Conservation (phyloP, 1,284 basidiomycete species). For the Pascua sp. region DNA sequence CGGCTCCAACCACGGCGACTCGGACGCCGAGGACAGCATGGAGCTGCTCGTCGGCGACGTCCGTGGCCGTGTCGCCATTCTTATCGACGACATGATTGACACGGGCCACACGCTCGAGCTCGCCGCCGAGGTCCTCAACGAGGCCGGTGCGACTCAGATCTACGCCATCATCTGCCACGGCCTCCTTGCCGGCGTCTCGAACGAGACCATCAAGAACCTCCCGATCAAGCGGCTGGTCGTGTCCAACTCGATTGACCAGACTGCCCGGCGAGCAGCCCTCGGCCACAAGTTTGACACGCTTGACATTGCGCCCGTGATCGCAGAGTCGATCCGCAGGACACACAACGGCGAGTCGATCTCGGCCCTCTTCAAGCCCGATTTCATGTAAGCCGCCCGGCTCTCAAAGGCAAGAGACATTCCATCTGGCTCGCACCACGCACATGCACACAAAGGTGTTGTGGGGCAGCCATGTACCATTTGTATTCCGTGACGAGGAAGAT, state of each 20-base stretch:
- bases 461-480: slow-evolving; percentile 10
- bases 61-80: slow-evolving; percentile 84
- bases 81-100: slow-evolving; percentile 98
- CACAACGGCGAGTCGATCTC: slow-evolving; percentile 71
- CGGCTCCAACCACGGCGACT: slow-evolving; percentile 30
- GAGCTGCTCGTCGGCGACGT: slow-evolving; percentile 98
- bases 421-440: too few relatives aligned
- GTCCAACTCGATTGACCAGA: slow-evolving; percentile 74
- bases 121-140: slow-evolving; percentile 77
- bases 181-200: slow-evolving; percentile 77
- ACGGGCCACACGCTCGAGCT: slow-evolving; percentile 83
- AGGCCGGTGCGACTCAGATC: slow-evolving; percentile 82
- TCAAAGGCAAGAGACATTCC: too few relatives aligned
- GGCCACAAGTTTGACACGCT: slow-evolving; percentile 57
- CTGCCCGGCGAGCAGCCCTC: slow-evolving; percentile 51
- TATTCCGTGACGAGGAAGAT: slow-evolving; percentile 2
- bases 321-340: slow-evolving; percentile 92
- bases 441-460: too few relatives aligned
- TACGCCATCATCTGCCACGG: slow-evolving; percentile 92
- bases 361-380: slow-evolving; percentile 42
- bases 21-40: slow-evolving; percentile 61
- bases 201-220: slow-evolving; percentile 69
- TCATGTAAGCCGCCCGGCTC: slow-evolving; percentile 11
- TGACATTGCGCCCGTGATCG: slow-evolving; percentile 85
- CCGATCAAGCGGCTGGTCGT: slow-evolving; percentile 85